A percentile compares a stretch with the other conserved stretches of the same genome.
Conservation (phyloP, 2,329 filamentous ascomycete species). For the Neocucurbitaria cava region DNA sequence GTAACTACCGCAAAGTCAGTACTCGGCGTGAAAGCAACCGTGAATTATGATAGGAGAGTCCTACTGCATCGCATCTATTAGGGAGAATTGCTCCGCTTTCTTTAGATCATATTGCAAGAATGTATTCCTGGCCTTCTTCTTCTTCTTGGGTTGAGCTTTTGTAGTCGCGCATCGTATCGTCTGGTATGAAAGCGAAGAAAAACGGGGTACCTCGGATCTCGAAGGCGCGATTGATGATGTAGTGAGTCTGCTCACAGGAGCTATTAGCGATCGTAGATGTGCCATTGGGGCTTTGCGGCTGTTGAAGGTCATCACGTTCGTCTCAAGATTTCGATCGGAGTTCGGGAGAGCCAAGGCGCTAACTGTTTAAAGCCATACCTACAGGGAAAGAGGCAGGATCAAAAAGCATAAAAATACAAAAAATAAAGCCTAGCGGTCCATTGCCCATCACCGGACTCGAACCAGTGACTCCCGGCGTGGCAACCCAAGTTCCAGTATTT, state of each 20-base stretch:
- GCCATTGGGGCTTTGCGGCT: slow-evolving; percentile 38
- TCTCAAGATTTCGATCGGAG: slow-evolving; percentile 35
- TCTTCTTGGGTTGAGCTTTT: slow-evolving; percentile 52
- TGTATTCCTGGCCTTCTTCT: slow-evolving; percentile 69
- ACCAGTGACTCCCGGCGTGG: too few species aligned
- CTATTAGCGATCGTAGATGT: slow-evolving; percentile 40
- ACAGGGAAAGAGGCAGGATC: too few species aligned
- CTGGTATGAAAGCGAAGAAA: slow-evolving; percentile 40
- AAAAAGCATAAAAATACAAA: too few species aligned
- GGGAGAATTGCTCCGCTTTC: slow-evolving; percentile 74
- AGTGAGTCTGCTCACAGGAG: slow-evolving; percentile 43
- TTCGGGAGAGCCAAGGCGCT: slow-evolving; percentile 32
- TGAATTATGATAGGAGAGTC: slow-evolving; percentile 24
- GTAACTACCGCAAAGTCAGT: slow-evolving; percentile 64
- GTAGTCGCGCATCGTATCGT: slow-evolving; percentile 50
- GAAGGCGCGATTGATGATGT: slow-evolving; percentile 26
- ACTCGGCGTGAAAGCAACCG: too few species aligned
- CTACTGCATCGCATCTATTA: slow-evolving; percentile 93
- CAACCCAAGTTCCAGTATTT: too few species aligned
- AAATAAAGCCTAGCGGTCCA: too few species aligned
- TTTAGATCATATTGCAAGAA: slow-evolving; percentile 70
- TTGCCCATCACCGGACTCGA: too few species aligned
- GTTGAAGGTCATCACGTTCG: slow-evolving; percentile 9
- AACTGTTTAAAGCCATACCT: neutral
- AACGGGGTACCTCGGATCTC: slow-evolving; percentile 26